A percentile compares a stretch with the other conserved stretches of the same genome.
Evolutionary conservation across 2,329 filamentous ascomycete species (phyloP).

Genomic region (Hymenoscyphus fraxineus): DNA sequence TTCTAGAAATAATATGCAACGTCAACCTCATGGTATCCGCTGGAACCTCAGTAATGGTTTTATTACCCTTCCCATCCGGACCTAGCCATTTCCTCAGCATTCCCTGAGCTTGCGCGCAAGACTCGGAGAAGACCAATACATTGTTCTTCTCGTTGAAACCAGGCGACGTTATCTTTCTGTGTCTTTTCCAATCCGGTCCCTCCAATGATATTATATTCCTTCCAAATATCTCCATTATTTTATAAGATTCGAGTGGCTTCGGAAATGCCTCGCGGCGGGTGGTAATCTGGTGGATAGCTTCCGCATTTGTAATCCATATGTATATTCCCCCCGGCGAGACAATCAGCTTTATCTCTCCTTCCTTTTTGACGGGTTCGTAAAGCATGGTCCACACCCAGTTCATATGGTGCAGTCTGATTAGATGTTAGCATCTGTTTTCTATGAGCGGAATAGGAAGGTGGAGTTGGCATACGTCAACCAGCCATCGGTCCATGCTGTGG

Average conservation of each 20-base stretch:
- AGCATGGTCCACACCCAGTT: slow-evolving; percentile 58
- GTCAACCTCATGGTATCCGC: slow-evolving; percentile 63
- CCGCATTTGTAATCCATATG: slow-evolving; percentile 59
- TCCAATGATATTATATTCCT: slow-evolving; percentile 69
- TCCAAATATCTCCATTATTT: slow-evolving; percentile 61
- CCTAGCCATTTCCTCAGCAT: slow-evolving; percentile 58
- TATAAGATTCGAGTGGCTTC: slow-evolving; percentile 60
- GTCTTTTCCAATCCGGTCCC: slow-evolving; percentile 65
- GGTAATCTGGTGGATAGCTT: slow-evolving; percentile 63
- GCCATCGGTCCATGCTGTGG: slow-evolving; percentile 50
- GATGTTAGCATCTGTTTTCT: background rate
- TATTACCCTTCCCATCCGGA: slow-evolving; percentile 38
- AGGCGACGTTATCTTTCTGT: slow-evolving; percentile 67
- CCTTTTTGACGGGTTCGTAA: slow-evolving; percentile 53
- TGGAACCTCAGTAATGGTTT: slow-evolving; percentile 54
- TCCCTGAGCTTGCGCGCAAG: slow-evolving; percentile 58
- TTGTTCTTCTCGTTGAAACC: slow-evolving; percentile 77
- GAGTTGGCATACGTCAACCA: slow-evolving; percentile 54
- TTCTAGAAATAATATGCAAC: slow-evolving; percentile 59
- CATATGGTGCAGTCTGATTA: background rate
- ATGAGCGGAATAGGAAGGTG: background rate
- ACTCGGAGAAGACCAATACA: slow-evolving; percentile 60
- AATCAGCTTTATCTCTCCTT: slow-evolving; percentile 63
- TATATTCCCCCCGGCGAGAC: slow-evolving; percentile 53
- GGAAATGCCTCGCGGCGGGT: slow-evolving; percentile 66